A percentile compares a stretch with the other conserved stretches of the same genome.
phyloP scores from a whole-genome alignment of 176 grass and related monocot genomes.

The Leersia perrieri region DNA sequence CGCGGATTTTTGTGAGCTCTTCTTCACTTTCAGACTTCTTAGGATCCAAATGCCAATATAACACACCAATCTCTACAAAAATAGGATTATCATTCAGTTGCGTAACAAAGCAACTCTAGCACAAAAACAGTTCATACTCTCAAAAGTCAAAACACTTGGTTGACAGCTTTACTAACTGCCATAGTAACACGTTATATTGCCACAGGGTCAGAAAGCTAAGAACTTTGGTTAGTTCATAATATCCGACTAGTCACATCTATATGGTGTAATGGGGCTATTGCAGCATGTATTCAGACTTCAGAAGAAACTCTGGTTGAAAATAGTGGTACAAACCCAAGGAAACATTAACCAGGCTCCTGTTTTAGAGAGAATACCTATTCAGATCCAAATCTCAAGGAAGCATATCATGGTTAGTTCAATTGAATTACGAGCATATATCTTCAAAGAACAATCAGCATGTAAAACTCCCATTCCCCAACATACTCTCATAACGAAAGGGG shows the following conservation, averaged over 20 bases:
- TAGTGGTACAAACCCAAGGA: neutral
- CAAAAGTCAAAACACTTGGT: neutral
- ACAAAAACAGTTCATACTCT: neutral
- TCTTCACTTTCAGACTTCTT: conserved; percentile 66
- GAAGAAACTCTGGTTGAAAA: neutral
- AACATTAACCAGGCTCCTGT: neutral
- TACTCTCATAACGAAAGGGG: neutral
- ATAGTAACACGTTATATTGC: neutral
- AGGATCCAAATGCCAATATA: conserved; percentile 83
- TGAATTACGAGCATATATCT: neutral
- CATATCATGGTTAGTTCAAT: neutral
- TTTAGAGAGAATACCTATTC: neutral
- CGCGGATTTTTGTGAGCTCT: conserved; percentile 71
- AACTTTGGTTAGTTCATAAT: neutral
- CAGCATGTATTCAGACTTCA: neutral
- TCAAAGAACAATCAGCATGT: neutral
- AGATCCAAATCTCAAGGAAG: neutral
- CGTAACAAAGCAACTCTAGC: neutral
- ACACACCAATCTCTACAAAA: conserved; percentile 75
- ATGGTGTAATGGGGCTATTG: neutral
- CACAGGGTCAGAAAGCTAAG: neutral
- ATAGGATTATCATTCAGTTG: neutral
- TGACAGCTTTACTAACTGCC: neutral
- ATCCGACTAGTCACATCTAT: neutral
- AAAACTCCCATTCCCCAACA: neutral